Evolutionary conservation across 345 rosid genomes (phyloP).

Genomic region (Erysimum cheiranthoides): DNA sequence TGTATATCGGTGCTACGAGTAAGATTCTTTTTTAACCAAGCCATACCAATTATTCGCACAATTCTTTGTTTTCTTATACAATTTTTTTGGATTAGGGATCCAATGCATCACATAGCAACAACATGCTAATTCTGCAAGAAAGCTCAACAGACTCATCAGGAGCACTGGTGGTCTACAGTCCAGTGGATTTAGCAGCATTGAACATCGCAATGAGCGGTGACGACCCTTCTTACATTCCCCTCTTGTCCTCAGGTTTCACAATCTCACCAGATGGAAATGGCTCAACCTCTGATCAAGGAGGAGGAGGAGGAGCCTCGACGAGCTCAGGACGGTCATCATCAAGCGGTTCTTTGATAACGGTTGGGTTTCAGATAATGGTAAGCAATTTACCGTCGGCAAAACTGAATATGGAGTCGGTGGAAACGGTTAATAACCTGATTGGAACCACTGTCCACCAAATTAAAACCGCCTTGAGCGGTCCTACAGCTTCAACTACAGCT

Average conservation of each 20-base stretch:
- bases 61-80: not conserved
- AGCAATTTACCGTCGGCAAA: conserved; percentile 87
- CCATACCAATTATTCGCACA: not conserved
- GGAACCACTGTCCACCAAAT: conserved; percentile 90
- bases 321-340: conserved; percentile 60
- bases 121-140: conserved; percentile 95
- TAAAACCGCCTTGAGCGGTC: conserved; percentile 87
- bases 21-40: conserved; percentile 35
- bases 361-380: conserved; percentile 92
- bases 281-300: conserved; percentile 46
- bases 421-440: conserved; percentile 87
- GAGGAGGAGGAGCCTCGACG: conserved; percentile 66
- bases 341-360: conserved; percentile 78
- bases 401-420: conserved; percentile 93
- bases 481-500: conserved; percentile 51
- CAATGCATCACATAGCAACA: conserved; percentile 74
- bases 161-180: conserved; percentile 81
- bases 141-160: conserved; percentile 90
- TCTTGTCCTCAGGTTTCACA: conserved; percentile 93
- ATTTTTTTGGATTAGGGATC: too few relatives aligned
- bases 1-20: conserved; percentile 95
- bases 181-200: conserved; percentile 80
- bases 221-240: conserved; percentile 83
- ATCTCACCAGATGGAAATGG: conserved; percentile 70
- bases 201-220: conserved; percentile 95